Evolutionary conservation across 345 rosid genomes (phyloP), one percentile per base, ranked within the genome.

Genomic region (Firmiana major): DNA sequence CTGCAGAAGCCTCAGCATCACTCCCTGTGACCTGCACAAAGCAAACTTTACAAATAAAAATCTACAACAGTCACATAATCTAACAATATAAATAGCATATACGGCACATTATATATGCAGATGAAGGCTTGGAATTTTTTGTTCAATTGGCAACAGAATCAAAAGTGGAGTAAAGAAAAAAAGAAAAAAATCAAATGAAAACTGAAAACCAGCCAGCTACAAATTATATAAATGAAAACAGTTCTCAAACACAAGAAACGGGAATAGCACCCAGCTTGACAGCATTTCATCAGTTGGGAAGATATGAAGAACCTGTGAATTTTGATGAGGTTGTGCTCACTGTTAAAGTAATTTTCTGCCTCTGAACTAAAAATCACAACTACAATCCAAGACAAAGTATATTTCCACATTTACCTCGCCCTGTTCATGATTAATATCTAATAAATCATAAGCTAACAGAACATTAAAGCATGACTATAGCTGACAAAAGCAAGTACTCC

Each of bases 1-100:
- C 82, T 16, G 80, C 67, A 1, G 82, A 83, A 80, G 78, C 81
- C 64, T 63, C 86, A 0, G 76, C 75, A 83, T 85, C 90, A 78
- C 77, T 81, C 82, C 92, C 98, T 19, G 97, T 91, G 40, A 90
- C 88, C 98, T 94, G 81, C 34, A 40, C 42, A 75, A 49, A 78
- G 71, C 53, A 77, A 64, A 24, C 76, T 51, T 7, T 57, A 13
- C 26, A 80, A 13, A 58, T 49, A 45, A 75, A 54, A 49, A 72
- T 24, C 45, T 19, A 74, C 16, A 58, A 43, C n/a, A 51, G n/a
- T 16, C 55, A 51, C 3, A 43, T 16, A 51, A 51, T 51, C 16
- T 51, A 5, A 15, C 55, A 16, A 51, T 51, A 51, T 16, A 51
- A 51, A 16, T 16, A 16, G 21, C 6, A 12, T 16, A 49, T 8